These are phyloP conservation scores for Barbarea vulgaris DNA, from an alignment of 345 rosid genomes.

Conservation along the genomic window DNA sequence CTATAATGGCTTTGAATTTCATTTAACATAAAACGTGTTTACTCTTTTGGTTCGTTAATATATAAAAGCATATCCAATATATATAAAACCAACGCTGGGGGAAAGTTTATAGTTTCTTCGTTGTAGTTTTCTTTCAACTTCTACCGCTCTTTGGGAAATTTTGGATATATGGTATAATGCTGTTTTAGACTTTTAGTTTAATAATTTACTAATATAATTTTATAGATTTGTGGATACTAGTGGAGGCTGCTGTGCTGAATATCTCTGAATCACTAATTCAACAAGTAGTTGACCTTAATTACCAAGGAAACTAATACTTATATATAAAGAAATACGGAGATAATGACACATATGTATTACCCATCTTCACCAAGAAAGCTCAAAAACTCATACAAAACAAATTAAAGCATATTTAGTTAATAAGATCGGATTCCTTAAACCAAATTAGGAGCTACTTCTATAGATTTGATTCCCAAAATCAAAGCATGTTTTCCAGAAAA, in stretches of 20 bases:
- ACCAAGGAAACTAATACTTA: background rate
- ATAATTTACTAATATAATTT: background rate
- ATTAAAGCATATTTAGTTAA: background rate
- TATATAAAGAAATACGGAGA: background rate
- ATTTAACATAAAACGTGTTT: no score
- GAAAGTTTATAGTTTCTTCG: background rate
- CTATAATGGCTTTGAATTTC: no score
- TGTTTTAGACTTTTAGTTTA: background rate
- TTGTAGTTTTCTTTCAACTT: background rate
- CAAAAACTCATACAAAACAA: background rate
- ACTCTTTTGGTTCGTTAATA: no score
- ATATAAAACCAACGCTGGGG: no score
- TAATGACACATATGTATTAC: background rate
- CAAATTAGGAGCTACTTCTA: background rate
- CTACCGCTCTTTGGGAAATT: background rate
- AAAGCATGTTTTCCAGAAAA: background rate
- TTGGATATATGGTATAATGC: background rate
- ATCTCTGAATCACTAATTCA: background rate
- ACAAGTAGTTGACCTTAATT: background rate
- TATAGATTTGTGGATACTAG: background rate
- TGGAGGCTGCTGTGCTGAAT: background rate
- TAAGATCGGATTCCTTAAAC: background rate
- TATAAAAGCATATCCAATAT: no score
- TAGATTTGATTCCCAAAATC: background rate
- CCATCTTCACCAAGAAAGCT: slow-evolving; percentile 1